Evolutionary conservation across 2,329 filamentous ascomycete genomes (phyloP).

Genomic region (Akanthomyces dipterigenus): DNA sequence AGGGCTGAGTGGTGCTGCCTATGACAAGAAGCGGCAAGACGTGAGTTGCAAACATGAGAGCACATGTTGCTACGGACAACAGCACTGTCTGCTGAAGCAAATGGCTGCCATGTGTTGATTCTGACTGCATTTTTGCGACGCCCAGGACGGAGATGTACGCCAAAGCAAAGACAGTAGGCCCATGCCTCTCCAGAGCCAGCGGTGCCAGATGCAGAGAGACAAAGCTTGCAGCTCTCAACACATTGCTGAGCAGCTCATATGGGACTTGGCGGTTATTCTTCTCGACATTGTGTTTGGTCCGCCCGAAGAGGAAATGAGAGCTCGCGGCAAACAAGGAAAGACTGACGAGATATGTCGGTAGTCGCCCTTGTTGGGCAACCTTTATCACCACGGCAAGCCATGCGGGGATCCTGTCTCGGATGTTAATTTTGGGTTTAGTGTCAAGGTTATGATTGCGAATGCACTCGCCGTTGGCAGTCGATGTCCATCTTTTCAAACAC

Average conservation of each 20-base stretch:
- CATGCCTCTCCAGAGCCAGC: neutral
- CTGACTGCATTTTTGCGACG: neutral
- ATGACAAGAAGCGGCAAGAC: neutral
- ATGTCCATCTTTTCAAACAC: no score
- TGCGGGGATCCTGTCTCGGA: neutral
- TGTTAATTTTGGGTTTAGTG: no score
- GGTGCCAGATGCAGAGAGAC: neutral
- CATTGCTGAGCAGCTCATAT: neutral
- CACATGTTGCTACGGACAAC: neutral
- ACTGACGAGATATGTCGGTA: neutral
- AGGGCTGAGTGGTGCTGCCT: neutral
- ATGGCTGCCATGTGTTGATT: neutral
- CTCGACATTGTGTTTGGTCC: neutral
- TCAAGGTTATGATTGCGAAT: neutral
- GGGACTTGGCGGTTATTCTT: neutral
- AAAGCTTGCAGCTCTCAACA: neutral
- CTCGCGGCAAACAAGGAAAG: neutral
- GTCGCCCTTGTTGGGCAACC: neutral
- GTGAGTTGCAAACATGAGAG: neutral
- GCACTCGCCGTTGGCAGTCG: neutral
- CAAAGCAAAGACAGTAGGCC: neutral
- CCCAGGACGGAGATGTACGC: neutral
- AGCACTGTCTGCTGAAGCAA: neutral
- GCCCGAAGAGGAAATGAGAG: neutral
- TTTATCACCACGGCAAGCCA: neutral